A percentile compares a stretch with the other conserved stretches of the same genome.
phyloP scores from a whole-genome alignment of 2,329 filamentous ascomycete species.

The Conoideocrella luteorostrata region DNA sequence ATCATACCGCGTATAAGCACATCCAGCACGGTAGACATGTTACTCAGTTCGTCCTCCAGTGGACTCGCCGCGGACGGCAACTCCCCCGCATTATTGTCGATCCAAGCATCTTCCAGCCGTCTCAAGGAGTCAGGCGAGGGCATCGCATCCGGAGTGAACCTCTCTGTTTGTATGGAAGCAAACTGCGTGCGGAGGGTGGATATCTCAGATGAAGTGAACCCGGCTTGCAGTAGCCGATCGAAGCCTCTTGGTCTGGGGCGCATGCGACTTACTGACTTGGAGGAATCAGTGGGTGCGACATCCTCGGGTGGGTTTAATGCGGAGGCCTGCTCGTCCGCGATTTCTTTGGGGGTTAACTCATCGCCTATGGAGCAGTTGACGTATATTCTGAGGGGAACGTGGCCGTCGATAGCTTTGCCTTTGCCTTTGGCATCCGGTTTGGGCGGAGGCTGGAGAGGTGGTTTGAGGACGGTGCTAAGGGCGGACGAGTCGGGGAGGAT shows the following conservation, averaged over 20 bases:
- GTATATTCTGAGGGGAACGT: conserved; percentile 55
- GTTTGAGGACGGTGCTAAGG: conserved; percentile 60
- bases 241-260: conserved; percentile 60
- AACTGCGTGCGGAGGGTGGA: conserved; percentile 84
- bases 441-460: conserved; percentile 52
- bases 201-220: conserved; percentile 79
- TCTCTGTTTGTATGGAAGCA: conserved; percentile 71
- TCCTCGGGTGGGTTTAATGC: conserved; percentile 30
- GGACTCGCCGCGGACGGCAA: conserved; percentile 31
- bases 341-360: conserved; percentile 59
- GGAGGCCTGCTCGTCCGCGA: conserved; percentile 57
- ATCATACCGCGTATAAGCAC: conserved; percentile 83
- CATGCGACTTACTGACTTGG: conserved; percentile 16
- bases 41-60: conserved; percentile 42
- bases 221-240: conserved; percentile 73
- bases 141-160: conserved; percentile 84
- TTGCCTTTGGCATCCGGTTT: conserved; percentile 24
- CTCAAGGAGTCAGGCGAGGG: conserved; percentile 71
- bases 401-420: conserved; percentile 53
- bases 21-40: conserved; percentile 57
- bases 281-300: conserved; percentile 34
- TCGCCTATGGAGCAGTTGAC: conserved; percentile 91
- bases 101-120: conserved; percentile 81
- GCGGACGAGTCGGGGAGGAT: conserved; percentile 70
- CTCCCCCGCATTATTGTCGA: conserved; percentile 58